Base-by-base conservation (phyloP, 306 rosid genomes). In the Trichosanthes truncata region DNA sequence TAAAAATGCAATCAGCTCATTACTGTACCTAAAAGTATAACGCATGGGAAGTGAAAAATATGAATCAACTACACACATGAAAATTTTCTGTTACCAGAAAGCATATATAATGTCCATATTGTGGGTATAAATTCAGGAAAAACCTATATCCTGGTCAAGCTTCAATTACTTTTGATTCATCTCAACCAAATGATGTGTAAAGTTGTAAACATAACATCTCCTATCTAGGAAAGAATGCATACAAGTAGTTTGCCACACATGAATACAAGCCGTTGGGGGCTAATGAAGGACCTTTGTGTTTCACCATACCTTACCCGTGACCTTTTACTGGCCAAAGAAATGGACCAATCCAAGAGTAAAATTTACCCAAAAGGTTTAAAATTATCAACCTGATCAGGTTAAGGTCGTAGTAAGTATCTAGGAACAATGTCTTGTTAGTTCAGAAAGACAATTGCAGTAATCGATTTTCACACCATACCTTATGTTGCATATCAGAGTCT, bases 401-500 rank as follows among this genome's bases (percentile, higher is more conserved):
- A 10, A 4, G 55, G 38, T 73, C 56, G 15, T 43, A 41, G 76
- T 21, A 23, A 5, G 20, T 45, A 71, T 25, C 76, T 71, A n/a
- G 49, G 20, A 76, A 55, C 15, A 3, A 57, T 61, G 45, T 61
- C 72, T 60, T 62, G 25, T 59, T 38, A 46, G 11, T 43, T 61
- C 36, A 77, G 3, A 35, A 12, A 41, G 21, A 20, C 33, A 77
- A 36, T 0, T 18, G 76, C 78, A 72, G 83, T 60, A 78, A 31
- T 38, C 31, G n/a, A 76, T 35, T 75, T 60, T 45, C 60, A 62
- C 15, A 79, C 59, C 82, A 81, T 85, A 88, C 92, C 97, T 92
- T 91, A 74, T 94, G 98, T 80, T 92, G 98, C 89, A 85, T 84
- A 78, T 93, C 95, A 26, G 97, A 85, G 85, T 89, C 65, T 20